A percentile compares a stretch with the other conserved stretches of the same genome.
These are phyloP conservation scores for Claviceps digitariae DNA, from an alignment of 2,329 filamentous ascomycete species.

Conservation along the genomic window DNA sequence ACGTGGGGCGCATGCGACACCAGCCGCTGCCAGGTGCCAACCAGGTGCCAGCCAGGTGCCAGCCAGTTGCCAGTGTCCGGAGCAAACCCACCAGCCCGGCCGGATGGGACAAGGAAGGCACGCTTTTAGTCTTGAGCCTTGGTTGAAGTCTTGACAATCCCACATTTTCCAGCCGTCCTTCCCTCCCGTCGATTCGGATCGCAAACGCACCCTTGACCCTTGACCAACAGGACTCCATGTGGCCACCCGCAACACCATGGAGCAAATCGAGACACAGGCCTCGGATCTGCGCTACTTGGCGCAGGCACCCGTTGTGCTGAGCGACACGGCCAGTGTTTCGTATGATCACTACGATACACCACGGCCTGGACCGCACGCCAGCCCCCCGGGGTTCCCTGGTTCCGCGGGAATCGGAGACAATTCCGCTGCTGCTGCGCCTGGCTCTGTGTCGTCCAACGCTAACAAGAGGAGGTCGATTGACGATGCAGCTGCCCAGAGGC, in stretches of 20 bases:
- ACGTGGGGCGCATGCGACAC: too few species aligned
- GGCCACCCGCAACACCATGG: slow-evolving; percentile 23
- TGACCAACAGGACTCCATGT: slow-evolving; percentile 1
- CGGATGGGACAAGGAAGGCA: too few species aligned
- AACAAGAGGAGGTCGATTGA: slow-evolving; percentile 27
- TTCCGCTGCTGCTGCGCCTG: slow-evolving; percentile 28
- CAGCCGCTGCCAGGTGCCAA: too few species aligned
- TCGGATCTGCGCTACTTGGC: slow-evolving; percentile 39
- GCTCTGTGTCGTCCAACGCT: slow-evolving; percentile 7
- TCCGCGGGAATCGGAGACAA: slow-evolving; percentile 33
- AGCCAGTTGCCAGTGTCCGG: too few species aligned
- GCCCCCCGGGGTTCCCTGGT: slow-evolving; percentile 14
- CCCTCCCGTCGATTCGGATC: neutral
- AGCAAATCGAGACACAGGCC: slow-evolving; percentile 40
- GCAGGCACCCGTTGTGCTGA: slow-evolving; percentile 22
- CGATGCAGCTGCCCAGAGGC: slow-evolving; percentile 32
- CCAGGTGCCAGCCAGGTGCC: too few species aligned
- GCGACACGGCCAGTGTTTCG: slow-evolving; percentile 16
- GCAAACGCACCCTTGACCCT: neutral
- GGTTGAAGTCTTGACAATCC: neutral
- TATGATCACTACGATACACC: slow-evolving; percentile 23
- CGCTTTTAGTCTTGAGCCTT: too few species aligned
- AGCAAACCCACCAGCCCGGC: too few species aligned
- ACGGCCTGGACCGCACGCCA: slow-evolving; percentile 19
- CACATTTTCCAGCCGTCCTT: neutral